Conservation (phyloP, 2,329 filamentous ascomycete species). For the Dothiorella sarmentorum region DNA sequence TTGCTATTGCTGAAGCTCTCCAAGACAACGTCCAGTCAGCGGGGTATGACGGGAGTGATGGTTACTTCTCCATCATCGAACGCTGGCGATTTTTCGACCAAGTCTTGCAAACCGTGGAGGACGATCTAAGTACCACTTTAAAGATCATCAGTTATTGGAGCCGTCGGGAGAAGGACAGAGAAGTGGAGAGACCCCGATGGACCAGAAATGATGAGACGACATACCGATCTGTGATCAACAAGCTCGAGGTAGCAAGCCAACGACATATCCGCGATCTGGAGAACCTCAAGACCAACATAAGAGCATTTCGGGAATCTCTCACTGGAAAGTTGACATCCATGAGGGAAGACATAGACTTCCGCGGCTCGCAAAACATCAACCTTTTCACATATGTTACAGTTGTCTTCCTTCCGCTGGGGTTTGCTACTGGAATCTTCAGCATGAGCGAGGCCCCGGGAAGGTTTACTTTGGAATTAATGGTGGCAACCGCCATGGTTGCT, state of each 20-base stretch:
- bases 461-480: no score
- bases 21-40: neutral
- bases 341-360: slow-evolving; percentile 22
- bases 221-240: slow-evolving; percentile 25
- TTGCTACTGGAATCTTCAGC: slow-evolving; percentile 32
- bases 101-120: slow-evolving; percentile 22
- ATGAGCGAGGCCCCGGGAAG: slow-evolving; percentile 27
- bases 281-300: slow-evolving; percentile 14
- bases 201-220: slow-evolving; percentile 32
- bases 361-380: slow-evolving; percentile 28
- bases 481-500: no score
- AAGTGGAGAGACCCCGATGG: slow-evolving; percentile 30
- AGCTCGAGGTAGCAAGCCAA: slow-evolving; percentile 14
- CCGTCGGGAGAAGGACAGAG: slow-evolving; percentile 26
- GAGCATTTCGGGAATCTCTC: slow-evolving; percentile 21
- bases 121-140: slow-evolving; percentile 22
- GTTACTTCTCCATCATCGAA: slow-evolving; percentile 1
- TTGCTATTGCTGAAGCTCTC: slow-evolving; percentile 5
- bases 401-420: slow-evolving; percentile 34
- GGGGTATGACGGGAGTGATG: neutral
- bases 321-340: slow-evolving; percentile 21
- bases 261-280: neutral
- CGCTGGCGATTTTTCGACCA: slow-evolving; percentile 22
- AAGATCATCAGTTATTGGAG: slow-evolving; percentile 26
- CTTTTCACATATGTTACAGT: slow-evolving; percentile 37